These are phyloP conservation scores for Cladobotryum mycophilum DNA, from an alignment of 2,329 filamentous ascomycete genomes.

Conservation along the genomic window DNA sequence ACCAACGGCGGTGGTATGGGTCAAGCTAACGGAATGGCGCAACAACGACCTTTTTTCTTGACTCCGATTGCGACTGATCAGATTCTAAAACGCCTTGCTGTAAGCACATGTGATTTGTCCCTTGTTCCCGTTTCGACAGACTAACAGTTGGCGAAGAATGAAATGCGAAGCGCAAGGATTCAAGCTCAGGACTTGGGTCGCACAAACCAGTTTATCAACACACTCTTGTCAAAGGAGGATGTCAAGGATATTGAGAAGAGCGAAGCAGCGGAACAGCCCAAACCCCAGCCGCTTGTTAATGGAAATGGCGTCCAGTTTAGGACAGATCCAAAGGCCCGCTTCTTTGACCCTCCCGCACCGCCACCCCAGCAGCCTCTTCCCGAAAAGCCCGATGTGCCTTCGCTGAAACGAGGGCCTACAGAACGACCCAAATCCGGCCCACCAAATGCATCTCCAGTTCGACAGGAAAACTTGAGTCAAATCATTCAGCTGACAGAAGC, in stretches of 20 bases:
- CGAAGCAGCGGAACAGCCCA: constrained; percentile 42
- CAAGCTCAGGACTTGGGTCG: constrained; percentile 81
- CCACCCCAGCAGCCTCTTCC: constrained; percentile 89
- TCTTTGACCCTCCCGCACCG: constrained; percentile 87
- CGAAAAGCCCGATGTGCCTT: constrained; percentile 78
- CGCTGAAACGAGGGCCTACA: constrained; percentile 68
- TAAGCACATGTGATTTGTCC: constrained; percentile 18
- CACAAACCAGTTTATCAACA: constrained; percentile 73
- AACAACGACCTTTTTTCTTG: constrained; percentile 78
- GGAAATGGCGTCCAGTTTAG: constrained; percentile 52
- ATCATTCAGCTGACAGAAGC: constrained; percentile 81
- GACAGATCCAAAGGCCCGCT: constrained; percentile 72
- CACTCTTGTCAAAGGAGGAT: constrained; percentile 66
- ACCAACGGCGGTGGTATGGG: constrained; percentile 39
- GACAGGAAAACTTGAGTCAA: constrained; percentile 59
- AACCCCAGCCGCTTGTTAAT: constrained; percentile 41
- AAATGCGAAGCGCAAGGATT: constrained; percentile 83
- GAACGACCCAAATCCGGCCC: constrained; percentile 61
- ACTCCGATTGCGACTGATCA: constrained; percentile 90
- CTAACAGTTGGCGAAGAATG: constrained; percentile 52
- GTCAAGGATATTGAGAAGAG: constrained; percentile 52
- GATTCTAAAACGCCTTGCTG: constrained; percentile 63
- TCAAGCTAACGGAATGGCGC: constrained; percentile 54
- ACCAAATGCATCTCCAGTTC: constrained; percentile 51
- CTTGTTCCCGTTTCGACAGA: neutral